Conservation (phyloP, 345 rosid genomes). For the Eucalyptus marginata region DNA sequence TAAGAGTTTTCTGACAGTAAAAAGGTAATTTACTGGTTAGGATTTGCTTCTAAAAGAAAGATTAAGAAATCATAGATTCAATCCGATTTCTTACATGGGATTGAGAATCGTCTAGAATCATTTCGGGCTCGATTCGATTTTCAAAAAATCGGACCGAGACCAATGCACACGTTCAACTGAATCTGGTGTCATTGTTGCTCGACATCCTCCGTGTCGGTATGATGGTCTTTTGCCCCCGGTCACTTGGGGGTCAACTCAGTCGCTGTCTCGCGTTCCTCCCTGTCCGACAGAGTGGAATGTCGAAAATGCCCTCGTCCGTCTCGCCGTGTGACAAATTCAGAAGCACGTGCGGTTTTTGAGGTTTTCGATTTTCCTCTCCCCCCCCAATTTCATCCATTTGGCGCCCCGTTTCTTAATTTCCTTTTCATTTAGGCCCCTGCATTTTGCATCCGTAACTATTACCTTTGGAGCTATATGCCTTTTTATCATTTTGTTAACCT, state of each 20-base stretch:
- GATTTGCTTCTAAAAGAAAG: no score
- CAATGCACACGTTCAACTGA: not conserved
- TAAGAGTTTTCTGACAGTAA: accelerated
- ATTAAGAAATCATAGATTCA: no score
- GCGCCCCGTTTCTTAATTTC: not conserved
- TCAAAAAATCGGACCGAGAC: accelerated
- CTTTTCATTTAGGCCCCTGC: not conserved
- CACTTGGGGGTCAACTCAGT: not conserved
- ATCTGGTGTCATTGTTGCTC: not conserved
- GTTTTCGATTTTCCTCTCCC: not conserved
- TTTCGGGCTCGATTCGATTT: not conserved
- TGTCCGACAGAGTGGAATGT: not conserved
- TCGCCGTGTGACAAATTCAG: not conserved
- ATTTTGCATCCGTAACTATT: not conserved
- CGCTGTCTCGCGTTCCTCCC: not conserved
- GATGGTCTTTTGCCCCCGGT: not conserved
- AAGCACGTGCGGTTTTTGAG: not conserved
- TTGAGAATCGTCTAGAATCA: no score
- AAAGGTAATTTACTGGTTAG: accelerated
- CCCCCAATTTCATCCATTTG: not conserved
- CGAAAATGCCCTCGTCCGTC: not conserved
- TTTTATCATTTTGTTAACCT: not conserved
- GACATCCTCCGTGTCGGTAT: not conserved
- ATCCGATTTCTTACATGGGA: no score
- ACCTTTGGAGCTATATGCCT: not conserved